Evolutionary conservation across 177 flowering plant genomes (phyloP).

Genomic region (Vitis hybrid): DNA sequence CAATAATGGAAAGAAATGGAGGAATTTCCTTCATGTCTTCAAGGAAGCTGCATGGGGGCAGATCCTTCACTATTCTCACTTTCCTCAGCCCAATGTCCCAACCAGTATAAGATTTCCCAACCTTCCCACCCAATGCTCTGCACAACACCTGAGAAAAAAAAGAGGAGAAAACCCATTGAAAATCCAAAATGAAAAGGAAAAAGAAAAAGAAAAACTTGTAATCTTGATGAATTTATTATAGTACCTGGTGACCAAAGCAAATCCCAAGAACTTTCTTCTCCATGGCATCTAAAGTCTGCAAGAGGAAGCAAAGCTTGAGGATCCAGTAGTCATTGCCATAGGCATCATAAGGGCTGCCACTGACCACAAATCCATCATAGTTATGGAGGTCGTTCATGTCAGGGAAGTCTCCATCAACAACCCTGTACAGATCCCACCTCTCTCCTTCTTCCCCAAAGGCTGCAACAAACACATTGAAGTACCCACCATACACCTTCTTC

Average conservation of each 20-base stretch:
- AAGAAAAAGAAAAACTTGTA: not conserved
- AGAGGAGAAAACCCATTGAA: not conserved
- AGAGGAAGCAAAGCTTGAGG: conserved; percentile 53
- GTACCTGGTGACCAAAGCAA: conserved; percentile 90
- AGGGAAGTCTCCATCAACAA: conserved; percentile 78
- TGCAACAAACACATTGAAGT: conserved; percentile 67
- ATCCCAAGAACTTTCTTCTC: conserved; percentile 69
- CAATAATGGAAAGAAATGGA: conserved; percentile 44
- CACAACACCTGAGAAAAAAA: conserved; percentile 46
- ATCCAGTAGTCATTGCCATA: conserved; percentile 73
- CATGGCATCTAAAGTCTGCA: conserved; percentile 55
- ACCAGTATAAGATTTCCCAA: conserved; percentile 55
- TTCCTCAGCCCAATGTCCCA: conserved; percentile 77
- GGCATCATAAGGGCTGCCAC: conserved; percentile 83
- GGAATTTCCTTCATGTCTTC: conserved; percentile 34
- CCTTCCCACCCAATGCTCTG: conserved; percentile 75
- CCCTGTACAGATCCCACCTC: conserved; percentile 67
- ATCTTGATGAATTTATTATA: not conserved
- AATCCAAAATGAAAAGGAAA: not conserved
- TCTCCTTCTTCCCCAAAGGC: conserved; percentile 73
- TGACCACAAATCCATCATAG: conserved; percentile 77
- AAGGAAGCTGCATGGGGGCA: conserved; percentile 16
- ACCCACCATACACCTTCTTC: conserved; percentile 71
- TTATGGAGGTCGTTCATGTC: conserved; percentile 39
- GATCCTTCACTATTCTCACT: conserved; percentile 45